Percentiles rank a stretch among this genome's conserved stretches.
These are phyloP conservation scores for Boletus pseudopeckii DNA, from an alignment of 768 basidiomycete genomes.

Conservation along the genomic window DNA sequence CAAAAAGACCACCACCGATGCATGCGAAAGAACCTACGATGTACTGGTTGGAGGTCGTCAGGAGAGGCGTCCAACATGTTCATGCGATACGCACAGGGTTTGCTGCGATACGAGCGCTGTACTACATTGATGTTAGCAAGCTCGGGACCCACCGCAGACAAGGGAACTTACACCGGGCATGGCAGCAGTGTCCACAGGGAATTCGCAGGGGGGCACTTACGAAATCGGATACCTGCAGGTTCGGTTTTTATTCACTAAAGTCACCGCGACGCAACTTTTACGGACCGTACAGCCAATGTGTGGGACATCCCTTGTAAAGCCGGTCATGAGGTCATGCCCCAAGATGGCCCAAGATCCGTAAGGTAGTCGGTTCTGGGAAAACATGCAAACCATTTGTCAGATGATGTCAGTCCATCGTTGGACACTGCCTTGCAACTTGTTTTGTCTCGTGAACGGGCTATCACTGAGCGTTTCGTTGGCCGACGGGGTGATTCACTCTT, in stretches of 20 bases:
- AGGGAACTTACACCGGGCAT: conserved; percentile 28
- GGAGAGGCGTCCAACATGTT: not conserved
- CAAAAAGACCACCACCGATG: conserved; percentile 76
- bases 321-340: not conserved
- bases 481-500: not conserved
- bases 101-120: conserved; percentile 51
- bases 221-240: not conserved
- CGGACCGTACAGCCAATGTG: conserved; percentile 4
- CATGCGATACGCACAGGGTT: conserved; percentile 45
- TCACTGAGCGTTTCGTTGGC: not conserved
- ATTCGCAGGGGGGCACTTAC: not conserved
- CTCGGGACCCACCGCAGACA: not conserved
- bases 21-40: conserved; percentile 79
- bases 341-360: not conserved
- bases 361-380: not conserved
- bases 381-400: not conserved
- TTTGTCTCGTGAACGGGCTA: not conserved
- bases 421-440: not conserved
- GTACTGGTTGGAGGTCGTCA: conserved; percentile 46
- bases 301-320: not conserved
- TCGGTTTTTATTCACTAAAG: conserved; percentile 12
- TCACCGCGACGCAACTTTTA: not conserved
- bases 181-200: not conserved
- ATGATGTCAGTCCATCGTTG: not conserved
- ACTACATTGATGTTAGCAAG: conserved; percentile 33